These are phyloP conservation scores for Acacia concinna DNA, from an alignment of 331 rosid genomes.

Conservation along the genomic window DNA sequence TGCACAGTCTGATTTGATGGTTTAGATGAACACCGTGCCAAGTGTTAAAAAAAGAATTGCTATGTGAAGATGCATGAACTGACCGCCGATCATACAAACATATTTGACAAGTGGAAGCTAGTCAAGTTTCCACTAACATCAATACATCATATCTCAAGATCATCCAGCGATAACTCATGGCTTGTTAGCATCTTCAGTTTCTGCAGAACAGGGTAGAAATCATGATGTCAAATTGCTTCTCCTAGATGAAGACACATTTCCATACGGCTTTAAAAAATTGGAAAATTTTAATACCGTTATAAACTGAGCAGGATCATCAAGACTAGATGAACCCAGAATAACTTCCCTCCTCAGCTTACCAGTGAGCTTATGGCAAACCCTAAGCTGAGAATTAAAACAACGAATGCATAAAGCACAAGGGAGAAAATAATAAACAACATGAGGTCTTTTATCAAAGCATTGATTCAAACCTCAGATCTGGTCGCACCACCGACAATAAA, in stretches of 20 bases:
- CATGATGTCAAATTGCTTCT: conserved; percentile 20
- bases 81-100: conserved; percentile 33
- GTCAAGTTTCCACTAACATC: conserved; percentile 35
- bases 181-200: conserved; percentile 73
- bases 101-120: conserved; percentile 27
- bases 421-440: background rate
- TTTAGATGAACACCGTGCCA: conserved; percentile 17
- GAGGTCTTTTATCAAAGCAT: background rate
- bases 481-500: conserved; percentile 95
- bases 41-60: conserved; percentile 36
- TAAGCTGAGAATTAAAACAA: conserved; percentile 60
- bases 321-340: conserved; percentile 81
- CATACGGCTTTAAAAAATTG: background rate
- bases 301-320: conserved; percentile 91
- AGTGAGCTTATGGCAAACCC: conserved; percentile 97
- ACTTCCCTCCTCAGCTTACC: conserved; percentile 80
- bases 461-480: conserved; percentile 78
- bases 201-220: conserved; percentile 46
- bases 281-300: conserved; percentile 54
- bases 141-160: conserved; percentile 72
- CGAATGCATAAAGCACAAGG: conserved; percentile 1
- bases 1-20: conserved; percentile 24
- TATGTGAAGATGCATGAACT: conserved; percentile 25
- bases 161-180: conserved; percentile 77
- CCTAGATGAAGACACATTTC: background rate